Percentiles rank a stretch among this genome's conserved stretches.
Evolutionary conservation across 2,329 filamentous ascomycete species (phyloP).

Genomic region (Leptographium galeiforme): DNA sequence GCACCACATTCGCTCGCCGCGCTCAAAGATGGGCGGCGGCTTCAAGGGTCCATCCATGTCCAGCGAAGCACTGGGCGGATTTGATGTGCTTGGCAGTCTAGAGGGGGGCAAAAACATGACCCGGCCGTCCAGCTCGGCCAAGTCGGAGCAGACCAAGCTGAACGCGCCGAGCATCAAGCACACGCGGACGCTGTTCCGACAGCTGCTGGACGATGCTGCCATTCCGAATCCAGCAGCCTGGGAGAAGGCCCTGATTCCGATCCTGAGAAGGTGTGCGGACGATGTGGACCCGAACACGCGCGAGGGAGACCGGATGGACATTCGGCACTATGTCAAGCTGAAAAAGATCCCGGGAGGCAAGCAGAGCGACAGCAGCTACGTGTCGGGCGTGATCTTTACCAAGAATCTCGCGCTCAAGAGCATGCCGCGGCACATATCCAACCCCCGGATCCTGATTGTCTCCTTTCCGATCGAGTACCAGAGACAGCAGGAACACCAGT

Average conservation of each 20-base stretch:
- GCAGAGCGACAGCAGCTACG: constrained; percentile 86
- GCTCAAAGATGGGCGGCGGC: constrained; percentile 41
- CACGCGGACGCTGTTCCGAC: constrained; percentile 70
- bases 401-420: constrained; percentile 95
- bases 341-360: constrained; percentile 90
- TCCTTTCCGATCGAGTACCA: constrained; percentile 95
- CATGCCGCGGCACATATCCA: constrained; percentile 76
- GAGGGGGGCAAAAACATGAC: constrained; percentile 23
- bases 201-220: constrained; percentile 64
- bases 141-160: constrained; percentile 64
- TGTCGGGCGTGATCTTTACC: constrained; percentile 91
- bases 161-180: constrained; percentile 81
- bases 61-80: constrained; percentile 34
- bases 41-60: constrained; percentile 43
- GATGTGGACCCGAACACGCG: constrained; percentile 90
- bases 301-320: constrained; percentile 87
- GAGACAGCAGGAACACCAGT: constrained; percentile 74
- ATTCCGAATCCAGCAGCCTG: constrained; percentile 64
- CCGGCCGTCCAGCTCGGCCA: constrained; percentile 16
- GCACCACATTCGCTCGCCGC: constrained; percentile 59
- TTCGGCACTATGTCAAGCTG: constrained; percentile 91
- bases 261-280: constrained; percentile 79
- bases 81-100: neutral
- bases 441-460: constrained; percentile 81
- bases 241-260: constrained; percentile 83